These are phyloP conservation scores for Phytophthora cryptogea DNA, from an alignment of 352 stramenopile genomes.

Conservation along the genomic window DNA sequence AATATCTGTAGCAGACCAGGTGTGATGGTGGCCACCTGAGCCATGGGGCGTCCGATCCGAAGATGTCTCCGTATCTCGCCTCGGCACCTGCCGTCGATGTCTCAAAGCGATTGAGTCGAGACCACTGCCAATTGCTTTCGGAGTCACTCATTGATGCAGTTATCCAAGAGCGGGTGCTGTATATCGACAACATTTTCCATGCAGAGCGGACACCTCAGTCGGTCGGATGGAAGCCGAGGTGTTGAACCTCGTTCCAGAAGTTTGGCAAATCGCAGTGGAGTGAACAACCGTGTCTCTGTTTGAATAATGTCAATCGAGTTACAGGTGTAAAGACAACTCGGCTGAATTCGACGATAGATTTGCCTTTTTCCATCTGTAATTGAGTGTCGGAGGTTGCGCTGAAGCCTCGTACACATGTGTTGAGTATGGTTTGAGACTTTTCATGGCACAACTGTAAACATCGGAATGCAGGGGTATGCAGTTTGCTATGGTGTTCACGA, in stretches of 20 bases:
- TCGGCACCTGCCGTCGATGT: slow-evolving; percentile 5
- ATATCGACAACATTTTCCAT: slow-evolving; percentile 15
- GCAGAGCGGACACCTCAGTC: background rate
- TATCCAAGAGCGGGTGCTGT: background rate
- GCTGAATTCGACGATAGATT: slow-evolving; percentile 12
- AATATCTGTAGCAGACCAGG: slow-evolving; percentile 7
- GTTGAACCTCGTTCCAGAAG: slow-evolving; percentile 15
- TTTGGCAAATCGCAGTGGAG: slow-evolving; percentile 26
- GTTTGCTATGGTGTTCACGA: too few relatives aligned
- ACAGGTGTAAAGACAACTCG: slow-evolving; percentile 1
- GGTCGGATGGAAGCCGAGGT: slow-evolving; percentile 1
- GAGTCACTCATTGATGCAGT: background rate
- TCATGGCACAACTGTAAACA: slow-evolving; percentile 4
- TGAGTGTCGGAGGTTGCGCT: slow-evolving; percentile 14
- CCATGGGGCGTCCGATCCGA: slow-evolving; percentile 32
- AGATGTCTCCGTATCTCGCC: slow-evolving; percentile 26
- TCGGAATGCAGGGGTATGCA: slow-evolving; percentile 19
- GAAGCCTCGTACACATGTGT: background rate
- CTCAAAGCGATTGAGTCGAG: background rate
- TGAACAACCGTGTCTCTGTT: slow-evolving; percentile 17
- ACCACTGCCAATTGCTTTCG: too few relatives aligned
- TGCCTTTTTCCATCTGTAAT: slow-evolving; percentile 15
- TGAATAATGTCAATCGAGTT: slow-evolving; percentile 13
- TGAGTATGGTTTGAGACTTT: slow-evolving; percentile 9
- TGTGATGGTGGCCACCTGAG: slow-evolving; percentile 18